Percentiles rank a stretch among this genome's conserved stretches.
phyloP scores from a whole-genome alignment of 2,329 filamentous ascomycete genomes.

The Aspergillus glaucus region DNA sequence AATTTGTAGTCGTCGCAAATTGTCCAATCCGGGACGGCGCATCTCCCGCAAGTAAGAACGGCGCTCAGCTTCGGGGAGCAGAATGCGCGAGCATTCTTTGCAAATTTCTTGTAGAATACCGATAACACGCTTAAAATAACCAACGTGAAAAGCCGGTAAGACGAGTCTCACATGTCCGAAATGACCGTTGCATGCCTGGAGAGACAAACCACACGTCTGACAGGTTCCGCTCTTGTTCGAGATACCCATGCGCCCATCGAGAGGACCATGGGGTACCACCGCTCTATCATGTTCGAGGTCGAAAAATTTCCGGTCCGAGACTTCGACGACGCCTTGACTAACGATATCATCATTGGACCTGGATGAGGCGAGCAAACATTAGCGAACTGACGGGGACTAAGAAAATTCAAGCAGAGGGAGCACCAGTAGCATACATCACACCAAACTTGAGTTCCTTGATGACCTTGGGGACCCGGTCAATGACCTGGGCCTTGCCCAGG shows the following conservation, averaged over 20 bases:
- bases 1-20: constrained; percentile 73
- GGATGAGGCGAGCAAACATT: constrained; percentile 2
- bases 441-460: constrained; percentile 93
- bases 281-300: constrained; percentile 74
- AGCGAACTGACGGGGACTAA: background rate
- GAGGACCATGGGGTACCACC: constrained; percentile 73
- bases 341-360: constrained; percentile 91
- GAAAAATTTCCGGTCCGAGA: constrained; percentile 90
- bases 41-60: constrained; percentile 72
- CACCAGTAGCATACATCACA: constrained; percentile 58
- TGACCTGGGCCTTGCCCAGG: constrained; percentile 73
- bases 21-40: constrained; percentile 76
- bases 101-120: constrained; percentile 91
- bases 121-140: constrained; percentile 90
- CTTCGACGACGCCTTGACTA: constrained; percentile 88
- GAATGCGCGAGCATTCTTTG: constrained; percentile 82
- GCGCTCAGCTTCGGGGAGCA: constrained; percentile 75
- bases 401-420: background rate
- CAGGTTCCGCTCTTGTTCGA: constrained; percentile 77
- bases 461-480: constrained; percentile 81
- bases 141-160: constrained; percentile 89
- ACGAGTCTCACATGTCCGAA: constrained; percentile 91
- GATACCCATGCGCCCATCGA: constrained; percentile 82
- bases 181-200: constrained; percentile 86
- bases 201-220: constrained; percentile 71